Evolutionary conservation across 805 yeast species (phyloP), one percentile per base, ranked within the genome.

Genomic region (Suhomyces kilbournensis): DNA sequence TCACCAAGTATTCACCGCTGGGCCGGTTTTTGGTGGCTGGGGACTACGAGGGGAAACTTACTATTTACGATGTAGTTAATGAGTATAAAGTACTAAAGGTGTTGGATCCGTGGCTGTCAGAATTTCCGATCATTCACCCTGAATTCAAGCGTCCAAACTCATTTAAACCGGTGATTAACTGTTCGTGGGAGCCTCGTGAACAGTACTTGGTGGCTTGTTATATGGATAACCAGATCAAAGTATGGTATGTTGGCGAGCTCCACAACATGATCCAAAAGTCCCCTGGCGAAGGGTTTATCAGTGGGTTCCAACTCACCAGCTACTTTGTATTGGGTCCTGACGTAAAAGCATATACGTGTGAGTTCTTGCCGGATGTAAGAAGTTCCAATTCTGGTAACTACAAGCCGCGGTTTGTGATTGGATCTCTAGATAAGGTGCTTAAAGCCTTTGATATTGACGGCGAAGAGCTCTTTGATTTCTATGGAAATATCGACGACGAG

Each of bases 21-120:
- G 97, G 97, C 2, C 78, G 76, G 55, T 83, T 74, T 56, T 70
- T 92, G 39, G 96, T 90, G n/a, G 81, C 92, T 0, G 87, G 92
- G 0, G 83, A 94, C 7, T 78, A 82, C 14, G 96, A 90, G 63
- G 77, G 82, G 6, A 73, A 77, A 22, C 75, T 89, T 35, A 69
- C 82, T 30, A 74, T 91, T 10, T 90, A 88, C 71, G 86, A 85
- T 64, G 86, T 85, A 2, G 63, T 70, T 3, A 72, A 83, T 44
- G 61, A 66, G 46, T 76, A 72, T 53, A 61, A 63, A 48, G 61
- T 67, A 6, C 48, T 71, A 32, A 69, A 67, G 17, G 63, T 64
- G 15, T 61, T 74, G 34, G 68, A 61, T 20, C 65, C 76, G 9
- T 62, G 65, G 7, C 53, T 61, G 19, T 60, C 58, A 4, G 72